These are phyloP conservation scores for Rubia occidens DNA, from an alignment of 305 asterid genomes.

Conservation along the genomic window DNA sequence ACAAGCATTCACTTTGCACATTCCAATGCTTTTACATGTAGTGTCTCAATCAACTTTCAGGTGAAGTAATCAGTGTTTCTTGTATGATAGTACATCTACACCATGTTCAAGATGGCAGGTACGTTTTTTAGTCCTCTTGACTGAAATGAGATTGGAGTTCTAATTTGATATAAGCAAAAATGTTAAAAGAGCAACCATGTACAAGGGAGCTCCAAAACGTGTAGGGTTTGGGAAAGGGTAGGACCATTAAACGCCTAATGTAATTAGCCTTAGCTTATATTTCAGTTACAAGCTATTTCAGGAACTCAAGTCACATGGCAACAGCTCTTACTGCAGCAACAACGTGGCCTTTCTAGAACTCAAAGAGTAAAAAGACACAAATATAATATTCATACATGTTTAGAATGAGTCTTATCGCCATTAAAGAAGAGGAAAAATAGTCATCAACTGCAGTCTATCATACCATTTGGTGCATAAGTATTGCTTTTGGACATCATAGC, in stretches of 20 bases:
- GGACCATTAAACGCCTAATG: neutral
- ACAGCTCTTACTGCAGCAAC: neutral
- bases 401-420: neutral
- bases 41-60: neutral
- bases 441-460: conserved; percentile 16
- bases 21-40: neutral
- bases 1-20: neutral
- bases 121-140: neutral
- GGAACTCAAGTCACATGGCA: neutral
- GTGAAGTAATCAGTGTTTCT: neutral
- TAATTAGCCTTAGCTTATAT: neutral
- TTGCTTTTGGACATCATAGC: conserved; percentile 86
- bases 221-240: neutral
- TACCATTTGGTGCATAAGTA: conserved; percentile 71
- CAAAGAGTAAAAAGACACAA: neutral
- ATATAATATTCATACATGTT: neutral
- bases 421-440: neutral
- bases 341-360: neutral
- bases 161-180: neutral
- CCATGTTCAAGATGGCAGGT: neutral
- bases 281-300: neutral
- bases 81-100: neutral
- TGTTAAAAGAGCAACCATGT: neutral
- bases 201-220: neutral
- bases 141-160: neutral